A percentile compares a stretch with the other conserved stretches of the same genome.
These are phyloP conservation scores for Hyaloscypha variabilis DNA, from an alignment of 495 filamentous ascomycete species.

Conservation along the genomic window DNA sequence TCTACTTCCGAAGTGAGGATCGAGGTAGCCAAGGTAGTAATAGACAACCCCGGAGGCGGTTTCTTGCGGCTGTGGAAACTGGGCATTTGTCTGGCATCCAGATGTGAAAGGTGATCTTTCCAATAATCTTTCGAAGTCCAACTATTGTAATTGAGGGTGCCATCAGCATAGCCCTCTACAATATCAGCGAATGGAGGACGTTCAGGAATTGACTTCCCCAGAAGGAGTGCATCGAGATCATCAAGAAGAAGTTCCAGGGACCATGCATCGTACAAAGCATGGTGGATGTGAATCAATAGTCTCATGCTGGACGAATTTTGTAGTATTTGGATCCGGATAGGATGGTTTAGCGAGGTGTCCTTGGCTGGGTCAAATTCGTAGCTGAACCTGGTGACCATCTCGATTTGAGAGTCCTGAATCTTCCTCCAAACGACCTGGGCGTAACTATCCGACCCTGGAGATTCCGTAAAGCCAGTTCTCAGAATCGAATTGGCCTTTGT, in stretches of 20 bases:
- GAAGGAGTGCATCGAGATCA: conserved; percentile 56
- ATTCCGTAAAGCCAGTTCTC: conserved; percentile 66
- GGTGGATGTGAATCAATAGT: conserved; percentile 63
- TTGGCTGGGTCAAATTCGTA: conserved; percentile 32
- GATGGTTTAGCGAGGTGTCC: conserved; percentile 30
- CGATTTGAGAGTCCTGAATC: conserved; percentile 45
- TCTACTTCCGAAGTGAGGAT: conserved; percentile 31
- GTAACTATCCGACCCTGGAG: conserved; percentile 47
- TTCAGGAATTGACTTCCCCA: conserved; percentile 22
- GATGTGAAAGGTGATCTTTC: conserved; percentile 51
- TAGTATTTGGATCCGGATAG: conserved; percentile 53
- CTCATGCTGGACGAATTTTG: conserved; percentile 17
- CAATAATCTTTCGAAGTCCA: conserved; percentile 53
- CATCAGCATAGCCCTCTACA: conserved; percentile 40
- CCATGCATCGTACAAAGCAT: conserved; percentile 86
- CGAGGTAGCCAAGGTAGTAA: conserved; percentile 19
- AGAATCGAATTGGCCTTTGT: conserved; percentile 64
- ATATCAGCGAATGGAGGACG: conserved; percentile 58
- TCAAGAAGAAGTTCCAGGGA: conserved; percentile 70
- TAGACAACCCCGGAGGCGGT: conserved; percentile 14
- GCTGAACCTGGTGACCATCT: conserved; percentile 31
- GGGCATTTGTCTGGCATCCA: conserved; percentile 43
- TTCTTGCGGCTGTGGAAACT: conserved; percentile 40
- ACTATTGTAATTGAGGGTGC: conserved; percentile 19
- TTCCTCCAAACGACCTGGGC: conserved; percentile 63